These are phyloP conservation scores for Strigomonas oncopelti DNA, from an alignment of 208 protist species.

Conservation along the genomic window DNA sequence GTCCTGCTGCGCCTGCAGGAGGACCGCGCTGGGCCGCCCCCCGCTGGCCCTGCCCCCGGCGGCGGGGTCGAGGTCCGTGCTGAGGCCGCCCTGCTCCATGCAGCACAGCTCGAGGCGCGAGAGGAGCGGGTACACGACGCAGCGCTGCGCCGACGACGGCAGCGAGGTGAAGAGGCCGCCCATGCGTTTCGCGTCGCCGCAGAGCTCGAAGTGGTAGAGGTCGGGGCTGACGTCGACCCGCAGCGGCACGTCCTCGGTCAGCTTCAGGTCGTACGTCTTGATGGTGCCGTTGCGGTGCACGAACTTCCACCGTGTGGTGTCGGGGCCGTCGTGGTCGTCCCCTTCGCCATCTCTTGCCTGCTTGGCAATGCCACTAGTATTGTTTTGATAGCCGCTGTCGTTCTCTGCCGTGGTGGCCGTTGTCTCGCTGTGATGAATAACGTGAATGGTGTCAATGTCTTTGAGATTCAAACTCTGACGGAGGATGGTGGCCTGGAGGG, in stretches of 20 bases:
- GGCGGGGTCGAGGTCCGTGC: not conserved
- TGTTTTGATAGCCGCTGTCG: not conserved
- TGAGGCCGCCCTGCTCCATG: slow-evolving; percentile 9
- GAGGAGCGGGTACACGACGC: slow-evolving; percentile 30
- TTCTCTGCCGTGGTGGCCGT: too few species aligned
- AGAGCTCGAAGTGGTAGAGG: slow-evolving; percentile 35
- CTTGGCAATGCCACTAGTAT: not conserved
- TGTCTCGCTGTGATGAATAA: not conserved
- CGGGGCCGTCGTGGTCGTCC: slow-evolving; percentile 11
- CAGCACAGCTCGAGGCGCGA: slow-evolving; percentile 41
- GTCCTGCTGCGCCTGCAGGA: not conserved
- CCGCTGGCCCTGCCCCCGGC: not conserved
- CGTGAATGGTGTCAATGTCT: not conserved
- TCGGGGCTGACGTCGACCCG: slow-evolving; percentile 3
- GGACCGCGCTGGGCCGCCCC: not conserved
- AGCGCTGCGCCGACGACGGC: slow-evolving; percentile 25
- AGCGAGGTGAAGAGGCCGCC: slow-evolving; percentile 39
- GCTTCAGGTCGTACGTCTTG: slow-evolving; percentile 42
- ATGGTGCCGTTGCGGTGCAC: slow-evolving; percentile 21
- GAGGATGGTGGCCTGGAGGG: not conserved
- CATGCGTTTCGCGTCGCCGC: slow-evolving; percentile 29
- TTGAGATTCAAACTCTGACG: not conserved
- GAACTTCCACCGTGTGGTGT: slow-evolving; percentile 41
- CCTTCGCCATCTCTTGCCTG: not conserved
- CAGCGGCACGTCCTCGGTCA: slow-evolving; percentile 33